These are phyloP conservation scores for Cerioporus squamosus DNA, from an alignment of 1,284 basidiomycete genomes.

Conservation along the genomic window DNA sequence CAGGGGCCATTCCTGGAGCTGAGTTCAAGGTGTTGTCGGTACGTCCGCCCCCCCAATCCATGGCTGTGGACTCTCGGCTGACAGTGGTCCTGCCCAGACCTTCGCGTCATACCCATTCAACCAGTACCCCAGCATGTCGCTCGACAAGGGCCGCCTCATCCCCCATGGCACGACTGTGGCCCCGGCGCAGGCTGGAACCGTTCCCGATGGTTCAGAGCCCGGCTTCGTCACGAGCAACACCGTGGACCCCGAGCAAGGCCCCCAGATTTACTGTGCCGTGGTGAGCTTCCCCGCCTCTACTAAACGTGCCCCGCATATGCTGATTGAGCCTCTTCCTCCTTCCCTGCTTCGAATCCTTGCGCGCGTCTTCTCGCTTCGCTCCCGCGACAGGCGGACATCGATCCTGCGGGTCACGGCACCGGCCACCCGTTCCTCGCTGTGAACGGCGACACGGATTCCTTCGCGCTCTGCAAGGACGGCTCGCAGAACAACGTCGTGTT, in stretches of 20 bases:
- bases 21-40: slow-evolving; percentile 24
- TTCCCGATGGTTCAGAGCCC: slow-evolving; percentile 15
- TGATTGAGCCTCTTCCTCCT: neutral
- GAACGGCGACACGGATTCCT: slow-evolving; percentile 30
- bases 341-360: neutral
- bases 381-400: slow-evolving; percentile 26
- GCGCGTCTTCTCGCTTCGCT: neutral
- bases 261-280: slow-evolving; percentile 30
- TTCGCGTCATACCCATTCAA: slow-evolving; percentile 29
- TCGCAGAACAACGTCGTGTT: slow-evolving; percentile 30
- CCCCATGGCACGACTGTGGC: slow-evolving; percentile 12
- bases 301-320: neutral
- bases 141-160: slow-evolving; percentile 24
- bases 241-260: slow-evolving; percentile 16
- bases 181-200: slow-evolving; percentile 13
- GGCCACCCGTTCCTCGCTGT: slow-evolving; percentile 31
- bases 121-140: slow-evolving; percentile 26
- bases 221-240: slow-evolving; percentile 21
- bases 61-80: neutral
- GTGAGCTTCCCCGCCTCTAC: slow-evolving; percentile 12
- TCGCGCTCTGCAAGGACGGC: slow-evolving; percentile 29
- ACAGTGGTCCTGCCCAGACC: slow-evolving; percentile 18
- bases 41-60: neutral
- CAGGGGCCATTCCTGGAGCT: slow-evolving; percentile 24
- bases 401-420: slow-evolving; percentile 28